A percentile compares a stretch with the other conserved stretches of the same genome.
phyloP scores from a whole-genome alignment of 2,329 filamentous ascomycete species.

The Beauveria bassiana region DNA sequence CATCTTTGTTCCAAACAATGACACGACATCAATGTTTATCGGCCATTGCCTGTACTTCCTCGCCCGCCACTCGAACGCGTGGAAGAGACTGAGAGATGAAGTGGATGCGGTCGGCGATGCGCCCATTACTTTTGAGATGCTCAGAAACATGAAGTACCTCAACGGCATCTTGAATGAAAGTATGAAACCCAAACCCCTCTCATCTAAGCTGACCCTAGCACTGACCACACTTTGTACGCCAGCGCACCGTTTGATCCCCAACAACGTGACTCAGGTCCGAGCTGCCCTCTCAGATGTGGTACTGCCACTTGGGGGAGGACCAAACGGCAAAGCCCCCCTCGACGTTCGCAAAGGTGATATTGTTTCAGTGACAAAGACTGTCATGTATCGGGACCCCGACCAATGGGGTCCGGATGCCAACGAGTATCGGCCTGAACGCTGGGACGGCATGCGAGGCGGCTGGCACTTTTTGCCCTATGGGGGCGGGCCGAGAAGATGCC shows the following conservation, averaged over 20 bases:
- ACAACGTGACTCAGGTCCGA: not conserved
- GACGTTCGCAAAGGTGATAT: slow-evolving; percentile 39
- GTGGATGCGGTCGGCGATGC: not conserved
- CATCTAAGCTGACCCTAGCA: no score
- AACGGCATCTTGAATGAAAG: slow-evolving; percentile 19
- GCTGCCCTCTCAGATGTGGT: slow-evolving; percentile 30
- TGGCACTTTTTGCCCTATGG: slow-evolving; percentile 21
- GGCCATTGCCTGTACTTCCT: slow-evolving; percentile 14
- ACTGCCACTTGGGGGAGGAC: slow-evolving; percentile 43
- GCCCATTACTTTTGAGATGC: slow-evolving; percentile 17
- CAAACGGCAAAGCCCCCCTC: slow-evolving; percentile 37
- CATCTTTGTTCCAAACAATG: slow-evolving; percentile 15
- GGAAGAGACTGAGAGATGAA: slow-evolving; percentile 14
- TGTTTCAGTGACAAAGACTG: slow-evolving; percentile 34
- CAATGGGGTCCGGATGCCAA: slow-evolving; percentile 31
- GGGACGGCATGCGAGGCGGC: slow-evolving; percentile 18
- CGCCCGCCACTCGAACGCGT: slow-evolving; percentile 13
- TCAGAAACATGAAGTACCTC: slow-evolving; percentile 14
- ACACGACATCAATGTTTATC: slow-evolving; percentile 15
- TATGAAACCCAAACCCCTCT: not conserved
- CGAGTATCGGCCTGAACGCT: slow-evolving; percentile 34
- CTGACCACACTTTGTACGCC: not conserved
- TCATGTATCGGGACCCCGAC: slow-evolving; percentile 31
- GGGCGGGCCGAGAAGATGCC: slow-evolving; percentile 20
- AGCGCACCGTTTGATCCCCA: not conserved